Conservation (phyloP, 768 basidiomycete species). For the Lactarius hengduanensis region DNA sequence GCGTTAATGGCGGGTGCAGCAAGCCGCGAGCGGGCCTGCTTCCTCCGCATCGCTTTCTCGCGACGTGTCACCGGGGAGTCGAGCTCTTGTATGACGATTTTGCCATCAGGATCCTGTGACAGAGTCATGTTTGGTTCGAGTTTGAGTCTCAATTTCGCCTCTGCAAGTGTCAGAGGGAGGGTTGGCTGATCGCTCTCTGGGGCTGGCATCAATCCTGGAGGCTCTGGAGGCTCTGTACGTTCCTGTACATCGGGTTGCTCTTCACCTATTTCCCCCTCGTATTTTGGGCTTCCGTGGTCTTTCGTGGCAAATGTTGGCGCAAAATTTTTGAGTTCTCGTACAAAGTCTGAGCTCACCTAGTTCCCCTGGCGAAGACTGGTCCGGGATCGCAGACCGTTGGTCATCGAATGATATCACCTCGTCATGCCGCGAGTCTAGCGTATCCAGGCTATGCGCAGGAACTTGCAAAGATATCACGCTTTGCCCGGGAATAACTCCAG, state of each 20-base stretch:
- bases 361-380: constrained; percentile 1
- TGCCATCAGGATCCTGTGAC: constrained; percentile 42
- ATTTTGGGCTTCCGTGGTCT: constrained; percentile 2
- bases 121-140: constrained; percentile 28
- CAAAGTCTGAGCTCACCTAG: constrained; percentile 2
- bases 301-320: not conserved
- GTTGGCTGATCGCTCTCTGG: constrained; percentile 5
- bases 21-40: constrained; percentile 30
- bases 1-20: constrained; percentile 21
- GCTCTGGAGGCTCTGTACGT: not conserved
- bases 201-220: not conserved
- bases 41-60: constrained; percentile 51
- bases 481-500: constrained; percentile 22
- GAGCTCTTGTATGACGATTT: constrained; percentile 64
- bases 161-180: constrained; percentile 14
- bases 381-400: not conserved
- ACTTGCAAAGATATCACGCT: not conserved
- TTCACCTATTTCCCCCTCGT: not conserved
- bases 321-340: not conserved
- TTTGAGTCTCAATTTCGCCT: constrained; percentile 14
- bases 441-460: not conserved
- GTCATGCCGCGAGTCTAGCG: not conserved
- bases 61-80: constrained; percentile 69
- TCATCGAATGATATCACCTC: not conserved
- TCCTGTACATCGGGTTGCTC: not conserved